Percentiles rank a stretch among this genome's conserved stretches.
These are phyloP conservation scores for Xylogone sp. DNA, from an alignment of 2,329 filamentous ascomycete genomes.

Conservation along the genomic window DNA sequence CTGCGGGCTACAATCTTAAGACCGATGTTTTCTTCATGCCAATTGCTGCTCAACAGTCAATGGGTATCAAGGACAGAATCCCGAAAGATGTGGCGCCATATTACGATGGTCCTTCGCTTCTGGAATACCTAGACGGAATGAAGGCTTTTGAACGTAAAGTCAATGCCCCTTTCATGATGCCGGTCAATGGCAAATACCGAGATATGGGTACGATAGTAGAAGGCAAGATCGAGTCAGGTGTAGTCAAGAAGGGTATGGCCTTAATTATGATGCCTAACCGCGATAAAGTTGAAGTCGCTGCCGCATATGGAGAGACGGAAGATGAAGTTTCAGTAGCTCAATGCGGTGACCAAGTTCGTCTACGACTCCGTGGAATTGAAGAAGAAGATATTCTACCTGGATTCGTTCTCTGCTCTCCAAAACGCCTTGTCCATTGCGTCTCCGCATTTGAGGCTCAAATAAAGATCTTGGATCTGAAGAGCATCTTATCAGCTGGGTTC, in stretches of 20 bases:
- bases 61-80: constrained; percentile 86
- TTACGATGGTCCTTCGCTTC: constrained; percentile 84
- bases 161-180: constrained; percentile 99
- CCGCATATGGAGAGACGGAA: constrained; percentile 92
- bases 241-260: constrained; percentile 83
- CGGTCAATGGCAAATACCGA: constrained; percentile 90
- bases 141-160: constrained; percentile 89
- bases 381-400: constrained; percentile 96
- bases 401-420: constrained; percentile 93
- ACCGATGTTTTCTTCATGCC: constrained; percentile 94
- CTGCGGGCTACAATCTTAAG: constrained; percentile 90
- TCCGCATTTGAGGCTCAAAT: constrained; percentile 92
- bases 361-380: constrained; percentile 90
- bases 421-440: constrained; percentile 90
- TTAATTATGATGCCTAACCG: constrained; percentile 96
- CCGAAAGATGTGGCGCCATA: constrained; percentile 73
- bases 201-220: constrained; percentile 98
- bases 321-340: constrained; percentile 80
- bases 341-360: constrained; percentile 90
- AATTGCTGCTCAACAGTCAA: constrained; percentile 80
- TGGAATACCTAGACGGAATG: constrained; percentile 96
- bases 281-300: constrained; percentile 73
- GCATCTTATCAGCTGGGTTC: constrained; percentile 88
- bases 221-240: constrained; percentile 93
- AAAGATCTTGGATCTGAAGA: constrained; percentile 89